These are phyloP conservation scores for Straminergon stramineum DNA, from an alignment of 225 moss, liverwort and hornwort species.

Conservation along the genomic window DNA sequence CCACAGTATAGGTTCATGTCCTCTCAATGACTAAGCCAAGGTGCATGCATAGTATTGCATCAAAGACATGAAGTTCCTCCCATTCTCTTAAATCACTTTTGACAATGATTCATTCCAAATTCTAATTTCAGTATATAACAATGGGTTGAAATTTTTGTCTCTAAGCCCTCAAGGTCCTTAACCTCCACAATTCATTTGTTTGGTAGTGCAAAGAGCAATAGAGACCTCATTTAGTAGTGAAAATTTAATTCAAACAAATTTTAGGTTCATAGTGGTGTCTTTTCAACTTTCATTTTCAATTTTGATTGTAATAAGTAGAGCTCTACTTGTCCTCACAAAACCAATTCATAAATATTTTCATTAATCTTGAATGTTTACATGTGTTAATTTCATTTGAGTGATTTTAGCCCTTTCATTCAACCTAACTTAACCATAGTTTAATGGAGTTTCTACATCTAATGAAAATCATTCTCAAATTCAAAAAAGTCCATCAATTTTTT, in stretches of 20 bases:
- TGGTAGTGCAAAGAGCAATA: background rate
- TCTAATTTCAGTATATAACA: fast-evolving
- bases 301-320: background rate
- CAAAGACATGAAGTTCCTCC: fast-evolving
- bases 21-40: background rate
- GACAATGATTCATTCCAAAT: background rate
- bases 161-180: fast-evolving
- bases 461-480: background rate
- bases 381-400: too few species aligned
- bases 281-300: background rate
- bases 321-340: fast-evolving
- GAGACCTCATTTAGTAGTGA: background rate
- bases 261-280: background rate
- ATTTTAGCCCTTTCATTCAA: background rate
- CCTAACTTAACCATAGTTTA: background rate
- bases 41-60: background rate
- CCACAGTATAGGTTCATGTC: background rate
- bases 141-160: background rate
- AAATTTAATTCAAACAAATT: background rate
- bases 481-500: background rate
- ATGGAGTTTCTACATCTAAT: too few species aligned
- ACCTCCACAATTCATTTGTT: fast-evolving
- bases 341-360: fast-evolving
- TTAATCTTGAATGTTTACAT: background rate
- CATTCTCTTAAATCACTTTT: background rate